Percentiles rank a stretch among this genome's conserved stretches.
Evolutionary conservation across 2,329 filamentous ascomycete genomes (phyloP).

Genomic region (Alternaria rosae): DNA sequence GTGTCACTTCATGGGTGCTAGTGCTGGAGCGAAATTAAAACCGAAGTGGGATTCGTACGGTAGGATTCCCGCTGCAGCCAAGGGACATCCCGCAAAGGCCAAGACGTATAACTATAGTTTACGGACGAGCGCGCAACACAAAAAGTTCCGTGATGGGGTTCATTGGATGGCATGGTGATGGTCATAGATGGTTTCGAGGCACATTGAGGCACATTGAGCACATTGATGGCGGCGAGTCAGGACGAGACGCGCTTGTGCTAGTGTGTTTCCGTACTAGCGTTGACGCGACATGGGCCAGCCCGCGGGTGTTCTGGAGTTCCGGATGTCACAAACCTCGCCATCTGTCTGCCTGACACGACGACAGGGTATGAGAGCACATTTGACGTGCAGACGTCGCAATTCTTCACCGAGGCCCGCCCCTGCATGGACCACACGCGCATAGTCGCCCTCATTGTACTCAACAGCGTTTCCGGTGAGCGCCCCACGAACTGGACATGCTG

Average conservation of each 20-base stretch:
- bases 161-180: constrained; percentile 4
- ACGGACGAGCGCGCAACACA: not conserved
- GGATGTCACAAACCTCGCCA: not conserved
- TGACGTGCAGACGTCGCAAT: not conserved
- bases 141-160: not conserved
- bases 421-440: not conserved
- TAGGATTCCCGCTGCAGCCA: not conserved
- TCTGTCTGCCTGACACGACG: not conserved
- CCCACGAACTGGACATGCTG: not conserved
- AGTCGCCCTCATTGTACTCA: not conserved
- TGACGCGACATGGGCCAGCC: not conserved
- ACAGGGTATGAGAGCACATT: not conserved
- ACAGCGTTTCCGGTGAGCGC: not conserved
- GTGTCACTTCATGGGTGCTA: constrained; percentile 6
- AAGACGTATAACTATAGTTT: not conserved
- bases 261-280: not conserved
- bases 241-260: not conserved
- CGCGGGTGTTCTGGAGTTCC: not conserved
- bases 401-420: not conserved
- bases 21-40: not conserved
- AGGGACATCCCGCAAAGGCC: not conserved
- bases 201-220: constrained; percentile 29
- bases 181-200: constrained; percentile 2
- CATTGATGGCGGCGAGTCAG: constrained; percentile 18
- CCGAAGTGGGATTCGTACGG: not conserved